Base-by-base conservation (phyloP, 139 green algal genomes). In the Zygnema cylindricum region DNA sequence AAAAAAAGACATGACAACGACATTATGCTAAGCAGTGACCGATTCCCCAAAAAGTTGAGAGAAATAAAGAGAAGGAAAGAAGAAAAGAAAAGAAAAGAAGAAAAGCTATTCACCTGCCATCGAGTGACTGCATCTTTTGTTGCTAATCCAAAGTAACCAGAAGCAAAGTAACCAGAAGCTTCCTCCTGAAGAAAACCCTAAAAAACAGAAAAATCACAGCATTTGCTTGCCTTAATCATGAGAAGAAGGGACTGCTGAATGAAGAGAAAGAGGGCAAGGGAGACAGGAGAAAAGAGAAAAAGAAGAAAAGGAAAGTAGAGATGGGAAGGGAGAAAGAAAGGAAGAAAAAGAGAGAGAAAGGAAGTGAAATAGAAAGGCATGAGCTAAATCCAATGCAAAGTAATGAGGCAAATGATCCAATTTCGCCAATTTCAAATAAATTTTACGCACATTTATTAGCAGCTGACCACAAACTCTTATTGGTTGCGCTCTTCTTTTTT, bases 111-210 rank as follows among this genome's bases (percentile, higher is more conserved):
- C 43, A 86, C 78, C 90, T 93, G 90, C 91, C 91, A 93, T 43
- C 82, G 84, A 7, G 41, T 69, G 57, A 93, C 75, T 63, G 90
- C 91, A 63, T 91, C 86, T 84, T 93, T 81, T 0, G 91, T 94
- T 41, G 91, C 93, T 38, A 81, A 69, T 36, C 85, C 90, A 69
- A 87, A 94, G 91, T 92, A 93, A 42, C 90, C 91, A 16, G 49
- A 63, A n/a, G n/a, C n/a, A n/a, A n/a, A n/a, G n/a, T n/a, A n/a
- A 82, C 57, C 57, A 43, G 89, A 84, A 21, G 91, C 69, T 33
- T 90, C 90, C 39, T 93, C 90, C 35, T 76, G 54, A 25, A 93
- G 71, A 38, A 82, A 90, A 25, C 91, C 91, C 85, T 93, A 75
- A 41, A 57, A 11, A 3, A 41, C 36, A 16, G 71, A 79, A 41